Conservation (phyloP, 805 yeast genomes). For the Naumovozyma castellii region DNA sequence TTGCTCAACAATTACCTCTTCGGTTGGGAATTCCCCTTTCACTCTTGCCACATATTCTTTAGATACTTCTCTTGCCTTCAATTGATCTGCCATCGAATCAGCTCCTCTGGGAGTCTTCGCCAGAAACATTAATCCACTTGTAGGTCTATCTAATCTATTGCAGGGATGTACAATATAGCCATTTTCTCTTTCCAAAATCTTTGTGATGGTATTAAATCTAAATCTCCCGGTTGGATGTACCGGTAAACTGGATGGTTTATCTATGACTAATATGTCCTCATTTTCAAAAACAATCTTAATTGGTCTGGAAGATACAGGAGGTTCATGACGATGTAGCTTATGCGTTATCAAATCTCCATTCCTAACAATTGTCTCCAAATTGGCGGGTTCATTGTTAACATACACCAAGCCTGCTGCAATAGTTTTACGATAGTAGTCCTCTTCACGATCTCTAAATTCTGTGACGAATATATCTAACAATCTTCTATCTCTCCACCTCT, state of each 20-base stretch:
- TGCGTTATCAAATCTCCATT: conserved; percentile 82
- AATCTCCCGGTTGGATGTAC: conserved; percentile 90
- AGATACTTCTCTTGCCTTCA: conserved; percentile 61
- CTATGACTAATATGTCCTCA: conserved; percentile 68
- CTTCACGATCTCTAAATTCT: conserved; percentile 75
- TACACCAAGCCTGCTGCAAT: conserved; percentile 59
- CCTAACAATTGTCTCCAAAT: conserved; percentile 50
- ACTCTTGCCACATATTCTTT: conserved; percentile 85
- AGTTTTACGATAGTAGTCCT: conserved; percentile 50
- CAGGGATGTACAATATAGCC: conserved; percentile 70
- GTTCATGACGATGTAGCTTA: conserved; percentile 79
- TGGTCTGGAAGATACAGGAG: conserved; percentile 52
- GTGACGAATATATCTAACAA: conserved; percentile 67
- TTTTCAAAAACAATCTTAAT: conserved; percentile 64
- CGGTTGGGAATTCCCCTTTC: conserved; percentile 69
- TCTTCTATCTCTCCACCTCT: conserved; percentile 83
- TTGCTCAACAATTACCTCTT: conserved; percentile 46
- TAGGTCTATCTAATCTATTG: conserved; percentile 77
- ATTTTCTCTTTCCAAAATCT: conserved; percentile 61
- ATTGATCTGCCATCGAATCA: conserved; percentile 60
- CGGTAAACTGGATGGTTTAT: conserved; percentile 91
- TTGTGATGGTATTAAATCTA: conserved; percentile 65
- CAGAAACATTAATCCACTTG: conserved; percentile 86
- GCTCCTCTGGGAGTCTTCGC: conserved; percentile 77
- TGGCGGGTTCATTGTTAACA: conserved; percentile 55